Evolutionary conservation across 2,329 filamentous ascomycete genomes (phyloP).

Genomic region (Metarhizium guizhouense): DNA sequence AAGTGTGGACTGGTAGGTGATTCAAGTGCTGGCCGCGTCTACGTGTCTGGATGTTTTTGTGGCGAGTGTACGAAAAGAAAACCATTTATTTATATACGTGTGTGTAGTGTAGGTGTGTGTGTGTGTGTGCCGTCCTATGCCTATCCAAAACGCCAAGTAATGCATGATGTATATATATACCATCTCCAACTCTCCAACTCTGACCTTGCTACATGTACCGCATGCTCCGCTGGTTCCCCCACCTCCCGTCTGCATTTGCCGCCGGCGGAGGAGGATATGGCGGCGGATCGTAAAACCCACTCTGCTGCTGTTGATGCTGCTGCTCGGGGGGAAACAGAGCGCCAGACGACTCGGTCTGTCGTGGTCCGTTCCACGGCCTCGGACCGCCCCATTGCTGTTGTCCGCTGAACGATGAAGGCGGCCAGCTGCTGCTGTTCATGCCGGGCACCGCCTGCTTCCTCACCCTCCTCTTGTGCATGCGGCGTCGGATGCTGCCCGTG

Average conservation of each 20-base stretch:
- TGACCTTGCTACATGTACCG: background rate
- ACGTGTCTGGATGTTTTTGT: too few species aligned
- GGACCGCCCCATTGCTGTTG: constrained; percentile 3
- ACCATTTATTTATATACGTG: too few species aligned
- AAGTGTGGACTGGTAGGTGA: too few species aligned
- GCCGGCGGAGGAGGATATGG: background rate
- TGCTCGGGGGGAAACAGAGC: background rate
- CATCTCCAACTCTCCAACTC: background rate
- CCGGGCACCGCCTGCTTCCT: constrained; percentile 14
- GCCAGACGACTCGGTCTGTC: background rate
- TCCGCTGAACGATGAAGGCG: constrained; percentile 3
- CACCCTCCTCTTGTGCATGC: constrained; percentile 13
- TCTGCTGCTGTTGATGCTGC: background rate
- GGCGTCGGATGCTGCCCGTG: constrained; percentile 32
- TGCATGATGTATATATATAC: background rate
- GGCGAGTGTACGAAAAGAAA: too few species aligned
- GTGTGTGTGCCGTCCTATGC: too few species aligned
- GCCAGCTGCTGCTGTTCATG: constrained; percentile 16
- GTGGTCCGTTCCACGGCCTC: background rate
- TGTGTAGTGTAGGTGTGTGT: too few species aligned
- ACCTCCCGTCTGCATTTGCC: background rate
- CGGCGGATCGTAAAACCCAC: background rate
- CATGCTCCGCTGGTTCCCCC: background rate
- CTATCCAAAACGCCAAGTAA: too few species aligned
- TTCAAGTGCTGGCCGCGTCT: too few species aligned